Evolutionary conservation across 1,284 basidiomycete genomes (phyloP).

Genomic region (Ustilago crameri): DNA sequence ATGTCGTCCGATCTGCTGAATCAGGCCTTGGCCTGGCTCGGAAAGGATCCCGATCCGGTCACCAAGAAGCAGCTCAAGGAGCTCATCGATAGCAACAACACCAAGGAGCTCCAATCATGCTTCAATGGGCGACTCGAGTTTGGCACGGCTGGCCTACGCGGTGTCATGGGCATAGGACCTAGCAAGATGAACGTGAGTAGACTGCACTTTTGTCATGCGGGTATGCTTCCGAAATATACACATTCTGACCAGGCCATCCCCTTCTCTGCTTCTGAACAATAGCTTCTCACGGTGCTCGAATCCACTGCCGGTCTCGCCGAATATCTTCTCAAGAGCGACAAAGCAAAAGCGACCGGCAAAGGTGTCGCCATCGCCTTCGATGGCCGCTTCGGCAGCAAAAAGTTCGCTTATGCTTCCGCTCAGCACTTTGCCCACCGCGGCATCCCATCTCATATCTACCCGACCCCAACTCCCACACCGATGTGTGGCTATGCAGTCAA

Average conservation of each 20-base stretch:
- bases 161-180: slow-evolving; percentile 57
- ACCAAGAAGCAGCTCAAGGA: slow-evolving; percentile 39
- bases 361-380: slow-evolving; percentile 65
- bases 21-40: slow-evolving; percentile 55
- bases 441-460: slow-evolving; percentile 51
- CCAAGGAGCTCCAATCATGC: slow-evolving; percentile 44
- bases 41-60: slow-evolving; percentile 51
- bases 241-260: too few relatives aligned
- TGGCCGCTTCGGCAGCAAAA: slow-evolving; percentile 55
- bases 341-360: slow-evolving; percentile 23
- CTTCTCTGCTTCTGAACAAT: too few relatives aligned
- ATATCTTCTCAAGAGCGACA: slow-evolving; percentile 44
- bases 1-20: slow-evolving; percentile 32
- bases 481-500: slow-evolving; percentile 60
- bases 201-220: too few relatives aligned
- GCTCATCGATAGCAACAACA: slow-evolving; percentile 42
- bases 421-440: slow-evolving; percentile 52
- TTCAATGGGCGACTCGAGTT: slow-evolving; percentile 57
- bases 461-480: slow-evolving; percentile 48
- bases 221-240: too few relatives aligned
- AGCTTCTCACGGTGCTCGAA: slow-evolving; percentile 58
- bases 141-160: slow-evolving; percentile 59
- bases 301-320: slow-evolving; percentile 55
- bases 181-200: slow-evolving; percentile 57
- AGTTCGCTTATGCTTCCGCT: slow-evolving; percentile 54